phyloP scores from a whole-genome alignment of 2,329 filamentous ascomycete genomes.

The Colletotrichum filicis region DNA sequence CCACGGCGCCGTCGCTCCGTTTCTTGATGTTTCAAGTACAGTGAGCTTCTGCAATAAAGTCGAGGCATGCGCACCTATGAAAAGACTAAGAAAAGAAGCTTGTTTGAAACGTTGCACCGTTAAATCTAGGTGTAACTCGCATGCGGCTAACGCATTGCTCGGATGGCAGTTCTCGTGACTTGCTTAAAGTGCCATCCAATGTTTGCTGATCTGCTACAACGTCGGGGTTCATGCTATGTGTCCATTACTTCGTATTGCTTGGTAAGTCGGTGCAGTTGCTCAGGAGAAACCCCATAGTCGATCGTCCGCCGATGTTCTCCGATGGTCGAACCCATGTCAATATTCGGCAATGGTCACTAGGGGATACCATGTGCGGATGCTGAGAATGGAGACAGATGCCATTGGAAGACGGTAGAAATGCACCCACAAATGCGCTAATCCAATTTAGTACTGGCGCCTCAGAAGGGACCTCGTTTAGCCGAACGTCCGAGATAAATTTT shows the following conservation, averaged over 20 bases:
- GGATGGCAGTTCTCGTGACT: not conserved
- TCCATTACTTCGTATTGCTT: too few relatives aligned
- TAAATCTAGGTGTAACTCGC: not conserved
- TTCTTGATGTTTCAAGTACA: slow-evolving; percentile 9
- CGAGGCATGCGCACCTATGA: not conserved
- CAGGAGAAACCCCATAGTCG: not conserved
- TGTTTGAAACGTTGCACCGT: not conserved
- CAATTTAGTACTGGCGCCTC: slow-evolving; percentile 42
- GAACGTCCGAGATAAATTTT: slow-evolving; percentile 55
- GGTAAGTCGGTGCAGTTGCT: not conserved
- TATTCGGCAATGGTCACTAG: slow-evolving; percentile 6
- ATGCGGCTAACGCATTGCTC: not conserved
- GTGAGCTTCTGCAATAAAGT: not conserved
- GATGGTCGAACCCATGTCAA: slow-evolving; percentile 5
- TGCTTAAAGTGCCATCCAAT: not conserved
- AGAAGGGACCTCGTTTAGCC: slow-evolving; percentile 52
- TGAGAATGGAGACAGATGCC: slow-evolving; percentile 40
- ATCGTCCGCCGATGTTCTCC: not conserved
- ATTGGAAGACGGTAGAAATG: slow-evolving; percentile 52
- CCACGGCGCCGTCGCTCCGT: not conserved
- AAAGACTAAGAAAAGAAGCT: not conserved
- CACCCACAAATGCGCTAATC: slow-evolving; percentile 41
- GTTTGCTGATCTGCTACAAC: not conserved
- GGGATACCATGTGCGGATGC: slow-evolving; percentile 33
- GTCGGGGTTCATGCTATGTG: not conserved